phyloP scores from a whole-genome alignment of 257 asterid genomes.

The Plantago elongata region DNA sequence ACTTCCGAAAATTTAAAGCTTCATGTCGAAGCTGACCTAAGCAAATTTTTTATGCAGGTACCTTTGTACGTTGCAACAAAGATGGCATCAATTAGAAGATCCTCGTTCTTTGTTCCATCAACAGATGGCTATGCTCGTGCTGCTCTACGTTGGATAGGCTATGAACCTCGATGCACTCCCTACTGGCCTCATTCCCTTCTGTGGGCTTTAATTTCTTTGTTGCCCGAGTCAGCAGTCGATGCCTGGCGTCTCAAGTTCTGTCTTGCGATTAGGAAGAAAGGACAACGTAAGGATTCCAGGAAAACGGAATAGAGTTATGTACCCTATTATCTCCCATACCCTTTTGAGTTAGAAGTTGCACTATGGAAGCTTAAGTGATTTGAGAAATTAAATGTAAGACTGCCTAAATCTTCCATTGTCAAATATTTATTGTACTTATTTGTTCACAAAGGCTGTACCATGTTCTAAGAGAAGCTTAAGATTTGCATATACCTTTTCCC shows the following conservation, averaged over 20 bases:
- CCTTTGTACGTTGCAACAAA: constrained; percentile 93
- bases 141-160: constrained; percentile 74
- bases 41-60: constrained; percentile 38
- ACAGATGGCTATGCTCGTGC: constrained; percentile 83
- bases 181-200: constrained; percentile 92
- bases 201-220: constrained; percentile 52
- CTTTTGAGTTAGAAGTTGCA: constrained; percentile 2
- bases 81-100: constrained; percentile 87
- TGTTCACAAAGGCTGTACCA: too few relatives aligned
- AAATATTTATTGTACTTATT: not conserved
- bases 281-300: constrained; percentile 70
- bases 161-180: constrained; percentile 94
- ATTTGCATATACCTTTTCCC: too few relatives aligned
- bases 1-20: too few relatives aligned
- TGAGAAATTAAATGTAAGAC: not conserved
- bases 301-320: constrained; percentile 54
- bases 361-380: not conserved
- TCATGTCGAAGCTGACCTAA: not conserved
- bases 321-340: not conserved
- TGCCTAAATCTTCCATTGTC: not conserved
- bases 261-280: constrained; percentile 70
- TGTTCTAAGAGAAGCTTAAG: too few relatives aligned
- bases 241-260: constrained; percentile 77
- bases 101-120: constrained; percentile 92
- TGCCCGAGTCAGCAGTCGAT: constrained; percentile 66